A percentile compares a stretch with the other conserved stretches of the same genome.
These are phyloP conservation scores for Lipomyces anomalus DNA, from an alignment of 805 yeast species.

Conservation along the genomic window DNA sequence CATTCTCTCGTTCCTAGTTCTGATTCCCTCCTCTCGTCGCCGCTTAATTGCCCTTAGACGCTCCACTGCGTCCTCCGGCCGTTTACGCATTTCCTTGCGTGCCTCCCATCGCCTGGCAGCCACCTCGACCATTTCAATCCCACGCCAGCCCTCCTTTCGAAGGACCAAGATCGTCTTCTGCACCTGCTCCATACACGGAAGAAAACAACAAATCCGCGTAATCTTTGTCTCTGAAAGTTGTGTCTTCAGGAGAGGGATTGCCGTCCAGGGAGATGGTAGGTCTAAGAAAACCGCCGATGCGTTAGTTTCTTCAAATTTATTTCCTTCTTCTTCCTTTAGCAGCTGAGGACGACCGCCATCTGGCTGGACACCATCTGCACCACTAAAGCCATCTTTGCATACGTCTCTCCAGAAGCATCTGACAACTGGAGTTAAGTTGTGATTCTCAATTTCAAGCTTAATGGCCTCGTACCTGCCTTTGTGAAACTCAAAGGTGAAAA, in stretches of 20 bases:
- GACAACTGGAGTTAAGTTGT: slow-evolving; percentile 56
- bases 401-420: slow-evolving; percentile 85
- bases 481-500: slow-evolving; percentile 89
- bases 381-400: slow-evolving; percentile 74
- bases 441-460: slow-evolving; percentile 63
- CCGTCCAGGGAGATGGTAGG: slow-evolving; percentile 95
- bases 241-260: slow-evolving; percentile 64
- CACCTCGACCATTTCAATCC: slow-evolving; percentile 87
- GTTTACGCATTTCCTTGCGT: slow-evolving; percentile 78
- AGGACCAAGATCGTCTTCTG: slow-evolving; percentile 74
- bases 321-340: slow-evolving; percentile 30
- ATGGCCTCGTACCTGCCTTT: slow-evolving; percentile 80
- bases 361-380: slow-evolving; percentile 29
- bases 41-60: slow-evolving; percentile 74
- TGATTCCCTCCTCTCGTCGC: slow-evolving; percentile 51
- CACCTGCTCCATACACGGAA: slow-evolving; percentile 98
- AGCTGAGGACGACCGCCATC: no score
- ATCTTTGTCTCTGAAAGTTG: slow-evolving; percentile 51
- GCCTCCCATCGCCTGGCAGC: slow-evolving; percentile 84
- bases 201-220: slow-evolving; percentile 84
- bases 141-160: slow-evolving; percentile 71
- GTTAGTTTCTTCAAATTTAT: slow-evolving; percentile 31
- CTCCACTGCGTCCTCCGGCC: slow-evolving; percentile 70
- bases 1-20: slow-evolving; percentile 28
- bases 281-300: slow-evolving; percentile 82